Evolutionary conservation across 371 early-diverging fungal genomes (phyloP).

Genomic region (Nematocida sp.): DNA sequence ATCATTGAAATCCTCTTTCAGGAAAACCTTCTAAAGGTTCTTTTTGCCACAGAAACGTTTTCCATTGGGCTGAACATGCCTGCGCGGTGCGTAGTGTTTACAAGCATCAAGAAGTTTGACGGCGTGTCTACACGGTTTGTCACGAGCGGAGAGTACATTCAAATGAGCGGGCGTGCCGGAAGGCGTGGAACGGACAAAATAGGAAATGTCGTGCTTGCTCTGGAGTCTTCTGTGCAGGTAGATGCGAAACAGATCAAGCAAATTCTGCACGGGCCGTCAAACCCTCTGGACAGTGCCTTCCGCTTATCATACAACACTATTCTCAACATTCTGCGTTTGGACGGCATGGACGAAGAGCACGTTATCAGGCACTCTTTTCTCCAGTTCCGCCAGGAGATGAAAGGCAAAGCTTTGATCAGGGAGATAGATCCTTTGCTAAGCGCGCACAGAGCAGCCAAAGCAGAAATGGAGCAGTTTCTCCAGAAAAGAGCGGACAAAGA

Average conservation of each 20-base stretch:
- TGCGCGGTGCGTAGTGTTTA: conserved; percentile 95
- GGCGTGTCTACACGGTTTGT: conserved; percentile 79
- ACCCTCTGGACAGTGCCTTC: conserved; percentile 89
- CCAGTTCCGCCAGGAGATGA: conserved; percentile 78
- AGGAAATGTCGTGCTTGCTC: conserved; percentile 91
- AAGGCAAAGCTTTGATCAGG: conserved; percentile 1
- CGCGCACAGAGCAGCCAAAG: not conserved
- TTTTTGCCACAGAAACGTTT: conserved; percentile 99
- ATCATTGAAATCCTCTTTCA: conserved; percentile 98
- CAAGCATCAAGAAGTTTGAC: conserved; percentile 89
- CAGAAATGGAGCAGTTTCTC: not conserved
- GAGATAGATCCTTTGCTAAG: not conserved
- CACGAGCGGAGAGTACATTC: conserved; percentile 93
- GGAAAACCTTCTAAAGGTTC: conserved; percentile 87
- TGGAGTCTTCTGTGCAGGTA: conserved; percentile 66
- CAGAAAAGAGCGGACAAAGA: not conserved
- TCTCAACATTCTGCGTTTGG: conserved; percentile 88
- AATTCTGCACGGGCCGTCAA: conserved; percentile 68
- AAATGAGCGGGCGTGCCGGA: conserved; percentile 68
- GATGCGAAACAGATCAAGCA: conserved; percentile 50
- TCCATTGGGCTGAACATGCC: conserved; percentile 99
- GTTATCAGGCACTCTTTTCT: conserved; percentile 86
- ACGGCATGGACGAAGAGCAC: conserved; percentile 84
- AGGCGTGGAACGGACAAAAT: conserved; percentile 76
- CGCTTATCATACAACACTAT: conserved; percentile 97